Percentiles rank a stretch among this genome's conserved stretches.
Conservation (phyloP, 305 asterid genomes). For the Plantago lanceolata region DNA sequence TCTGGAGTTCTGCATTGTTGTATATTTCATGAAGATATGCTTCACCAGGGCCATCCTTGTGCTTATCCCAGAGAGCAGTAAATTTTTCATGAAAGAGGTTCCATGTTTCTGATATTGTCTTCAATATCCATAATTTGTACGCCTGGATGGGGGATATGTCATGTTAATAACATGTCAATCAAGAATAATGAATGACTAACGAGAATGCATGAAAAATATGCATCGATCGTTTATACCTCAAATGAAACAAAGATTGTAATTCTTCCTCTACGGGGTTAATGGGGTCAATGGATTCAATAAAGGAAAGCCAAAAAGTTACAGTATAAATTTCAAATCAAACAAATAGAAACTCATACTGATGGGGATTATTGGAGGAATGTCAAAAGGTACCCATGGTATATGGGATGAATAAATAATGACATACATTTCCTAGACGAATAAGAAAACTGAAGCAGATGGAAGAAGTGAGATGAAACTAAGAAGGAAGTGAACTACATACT, state of each 20-base stretch:
- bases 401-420: not conserved
- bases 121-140: constrained; percentile 77
- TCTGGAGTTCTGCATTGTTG: constrained; percentile 56
- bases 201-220: no score
- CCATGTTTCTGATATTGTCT: constrained; percentile 81
- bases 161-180: not conserved
- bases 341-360: no score
- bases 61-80: constrained; percentile 81
- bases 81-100: constrained; percentile 69
- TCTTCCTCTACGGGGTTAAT: no score
- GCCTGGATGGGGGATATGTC: constrained; percentile 32
- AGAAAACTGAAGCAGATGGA: not conserved
- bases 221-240: no score
- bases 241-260: no score
- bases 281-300: not conserved
- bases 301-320: not conserved
- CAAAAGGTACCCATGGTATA: no score
- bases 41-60: constrained; percentile 90
- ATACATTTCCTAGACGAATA: not conserved
- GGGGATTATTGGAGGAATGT: no score
- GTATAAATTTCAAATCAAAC: no score
- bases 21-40: constrained; percentile 85
- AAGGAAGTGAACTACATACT: constrained; percentile 29
- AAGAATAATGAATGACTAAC: no score
- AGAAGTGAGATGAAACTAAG: not conserved